Conservation (phyloP, 192 early-diverging fungal genomes). For the Coemansia sp. region DNA sequence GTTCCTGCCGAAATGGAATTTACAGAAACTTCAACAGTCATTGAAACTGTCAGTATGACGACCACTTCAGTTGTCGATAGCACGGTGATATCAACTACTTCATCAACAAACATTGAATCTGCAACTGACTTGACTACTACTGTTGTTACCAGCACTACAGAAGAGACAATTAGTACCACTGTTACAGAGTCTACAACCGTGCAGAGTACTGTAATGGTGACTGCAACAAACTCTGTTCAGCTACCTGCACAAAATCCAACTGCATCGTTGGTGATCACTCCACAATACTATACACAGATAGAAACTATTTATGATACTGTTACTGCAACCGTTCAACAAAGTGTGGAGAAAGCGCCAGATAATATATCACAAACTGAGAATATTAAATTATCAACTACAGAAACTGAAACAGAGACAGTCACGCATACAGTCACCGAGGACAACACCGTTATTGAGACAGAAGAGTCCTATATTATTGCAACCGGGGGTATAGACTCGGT, state of each 20-base stretch:
- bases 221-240: background rate
- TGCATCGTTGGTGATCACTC: background rate
- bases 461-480: background rate
- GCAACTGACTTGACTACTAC: constrained; percentile 10
- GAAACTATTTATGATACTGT: constrained; percentile 6
- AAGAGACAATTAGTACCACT: constrained; percentile 5
- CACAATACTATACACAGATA: background rate
- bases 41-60: constrained; percentile 4
- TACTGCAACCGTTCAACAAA: background rate
- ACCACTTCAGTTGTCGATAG: constrained; percentile 2
- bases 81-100: background rate
- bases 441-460: background rate
- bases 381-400: background rate
- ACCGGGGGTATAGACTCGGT: background rate
- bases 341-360: background rate
- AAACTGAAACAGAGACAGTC: background rate
- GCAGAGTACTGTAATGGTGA: background rate
- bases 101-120: background rate
- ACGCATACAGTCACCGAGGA: background rate
- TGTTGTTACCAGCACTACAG: constrained; percentile 9
- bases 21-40: background rate
- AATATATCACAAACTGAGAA: background rate
- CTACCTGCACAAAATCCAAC: background rate
- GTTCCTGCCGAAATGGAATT: background rate
- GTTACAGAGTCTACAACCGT: background rate